Evolutionary conservation across 1,284 basidiomycete genomes (phyloP).

Genomic region (Apiotrichum gracile): DNA sequence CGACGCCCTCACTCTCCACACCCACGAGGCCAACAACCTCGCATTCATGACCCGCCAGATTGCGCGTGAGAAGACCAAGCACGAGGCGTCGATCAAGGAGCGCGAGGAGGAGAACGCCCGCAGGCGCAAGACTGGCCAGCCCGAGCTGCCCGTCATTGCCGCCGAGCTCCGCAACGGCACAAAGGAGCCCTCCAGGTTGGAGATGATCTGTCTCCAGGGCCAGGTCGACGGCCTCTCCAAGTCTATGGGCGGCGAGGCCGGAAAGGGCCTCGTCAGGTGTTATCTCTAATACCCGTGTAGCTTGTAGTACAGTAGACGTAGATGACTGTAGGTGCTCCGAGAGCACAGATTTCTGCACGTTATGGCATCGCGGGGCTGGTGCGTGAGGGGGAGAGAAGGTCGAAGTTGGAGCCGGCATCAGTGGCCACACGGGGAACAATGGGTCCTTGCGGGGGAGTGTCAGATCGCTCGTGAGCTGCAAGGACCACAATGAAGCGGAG

Average conservation of each 20-base stretch:
- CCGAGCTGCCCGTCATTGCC: slow-evolving; percentile 81
- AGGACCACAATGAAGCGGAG: no score
- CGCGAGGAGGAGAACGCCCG: slow-evolving; percentile 83
- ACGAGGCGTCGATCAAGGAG: slow-evolving; percentile 73
- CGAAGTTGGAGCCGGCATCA: no score
- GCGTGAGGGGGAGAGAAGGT: no score
- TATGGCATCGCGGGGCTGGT: not conserved
- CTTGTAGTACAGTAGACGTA: slow-evolving; percentile 1
- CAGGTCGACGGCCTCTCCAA: slow-evolving; percentile 78
- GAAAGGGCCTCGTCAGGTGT: slow-evolving; percentile 49
- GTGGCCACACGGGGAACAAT: no score
- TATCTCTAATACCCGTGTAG: slow-evolving; percentile 29
- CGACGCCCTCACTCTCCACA: slow-evolving; percentile 77
- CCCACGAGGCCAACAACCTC: slow-evolving; percentile 86
- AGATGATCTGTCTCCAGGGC: slow-evolving; percentile 79
- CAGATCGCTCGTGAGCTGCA: no score
- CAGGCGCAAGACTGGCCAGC: slow-evolving; percentile 75
- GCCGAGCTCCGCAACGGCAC: slow-evolving; percentile 78
- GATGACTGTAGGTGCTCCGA: not conserved
- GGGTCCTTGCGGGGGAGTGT: no score
- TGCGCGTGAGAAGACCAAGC: slow-evolving; percentile 74
- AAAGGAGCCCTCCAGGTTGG: slow-evolving; percentile 80
- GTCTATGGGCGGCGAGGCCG: slow-evolving; percentile 65
- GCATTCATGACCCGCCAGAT: slow-evolving; percentile 89
- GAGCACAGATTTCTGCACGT: not conserved